Evolutionary conservation across 805 yeast genomes (phyloP).

Genomic region (Sugiyamaella marilandica): DNA sequence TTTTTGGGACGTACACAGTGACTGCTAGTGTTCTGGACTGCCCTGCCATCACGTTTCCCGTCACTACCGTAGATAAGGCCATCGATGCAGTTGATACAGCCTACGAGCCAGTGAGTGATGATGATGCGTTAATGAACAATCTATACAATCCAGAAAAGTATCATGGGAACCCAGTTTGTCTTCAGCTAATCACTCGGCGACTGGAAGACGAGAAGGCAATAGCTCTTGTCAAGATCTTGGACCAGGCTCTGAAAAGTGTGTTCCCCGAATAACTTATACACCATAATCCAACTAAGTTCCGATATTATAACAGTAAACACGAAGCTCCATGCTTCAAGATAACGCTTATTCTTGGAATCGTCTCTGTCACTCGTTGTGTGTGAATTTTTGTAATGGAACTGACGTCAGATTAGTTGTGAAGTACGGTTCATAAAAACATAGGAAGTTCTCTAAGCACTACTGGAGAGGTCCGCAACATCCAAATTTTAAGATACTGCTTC

Average conservation of each 20-base stretch:
- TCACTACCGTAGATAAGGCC: slow-evolving; percentile 33
- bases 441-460: too few relatives aligned
- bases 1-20: slow-evolving; percentile 5
- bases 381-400: too few relatives aligned
- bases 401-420: too few relatives aligned
- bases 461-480: too few relatives aligned
- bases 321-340: too few relatives aligned
- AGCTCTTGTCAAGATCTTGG: slow-evolving; percentile 22
- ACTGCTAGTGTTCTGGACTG: slow-evolving; percentile 16
- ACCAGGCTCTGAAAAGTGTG: slow-evolving; percentile 11
- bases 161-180: slow-evolving; percentile 49
- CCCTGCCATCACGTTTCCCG: slow-evolving; percentile 15
- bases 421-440: too few relatives aligned
- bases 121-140: slow-evolving; percentile 15
- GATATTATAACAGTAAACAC: too few relatives aligned
- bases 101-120: background rate
- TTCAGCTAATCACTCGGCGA: slow-evolving; percentile 51
- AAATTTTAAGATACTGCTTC: too few relatives aligned
- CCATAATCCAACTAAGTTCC: too few relatives aligned
- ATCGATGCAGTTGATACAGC: slow-evolving; percentile 33
- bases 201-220: slow-evolving; percentile 55
- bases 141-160: slow-evolving; percentile 43
- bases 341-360: too few relatives aligned
- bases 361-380: too few relatives aligned
- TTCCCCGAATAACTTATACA: background rate